These are phyloP conservation scores for Vitis hybrid DNA, from an alignment of 177 flowering plant species.

Conservation along the genomic window DNA sequence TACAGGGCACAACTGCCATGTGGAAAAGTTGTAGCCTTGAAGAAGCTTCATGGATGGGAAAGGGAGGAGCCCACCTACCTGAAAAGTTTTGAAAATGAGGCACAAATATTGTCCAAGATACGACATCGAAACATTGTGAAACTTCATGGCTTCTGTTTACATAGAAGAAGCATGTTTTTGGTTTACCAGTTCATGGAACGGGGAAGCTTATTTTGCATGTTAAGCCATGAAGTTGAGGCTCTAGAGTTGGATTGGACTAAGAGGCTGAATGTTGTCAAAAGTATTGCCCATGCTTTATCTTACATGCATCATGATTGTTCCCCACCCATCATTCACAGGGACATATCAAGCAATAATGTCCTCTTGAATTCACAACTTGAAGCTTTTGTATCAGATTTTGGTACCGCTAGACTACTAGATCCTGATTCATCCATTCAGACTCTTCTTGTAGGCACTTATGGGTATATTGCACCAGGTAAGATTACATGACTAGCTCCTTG, in stretches of 20 bases:
- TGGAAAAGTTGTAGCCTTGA: constrained; percentile 26
- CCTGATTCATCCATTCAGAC: constrained; percentile 28
- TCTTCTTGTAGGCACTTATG: constrained; percentile 32
- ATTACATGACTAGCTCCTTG: too few relatives aligned
- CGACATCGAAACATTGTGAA: constrained; percentile 3
- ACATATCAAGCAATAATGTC: too few relatives aligned
- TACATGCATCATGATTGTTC: too few relatives aligned
- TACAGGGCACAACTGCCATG: constrained; percentile 19
- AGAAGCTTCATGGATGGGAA: constrained; percentile 4
- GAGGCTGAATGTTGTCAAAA: constrained; percentile 25
- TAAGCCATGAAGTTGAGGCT: constrained; percentile 15
- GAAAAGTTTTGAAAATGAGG: constrained; percentile 26
- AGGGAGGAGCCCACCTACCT: not conserved
- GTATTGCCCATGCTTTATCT: too few relatives aligned
- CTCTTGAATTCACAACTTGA: too few relatives aligned
- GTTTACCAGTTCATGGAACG: constrained; percentile 29
- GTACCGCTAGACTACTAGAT: constrained; percentile 20
- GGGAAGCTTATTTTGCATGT: constrained; percentile 22
- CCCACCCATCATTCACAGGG: too few relatives aligned
- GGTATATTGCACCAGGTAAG: constrained; percentile 34
- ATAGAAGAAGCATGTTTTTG: constrained; percentile 13
- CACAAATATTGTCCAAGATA: constrained; percentile 13
- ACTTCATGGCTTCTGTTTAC: constrained; percentile 26
- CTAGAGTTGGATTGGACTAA: constrained; percentile 25
- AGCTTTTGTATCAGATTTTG: constrained; percentile 17